Conservation (phyloP, 192 early-diverging fungal species). For the Coemansia sp. region DNA sequence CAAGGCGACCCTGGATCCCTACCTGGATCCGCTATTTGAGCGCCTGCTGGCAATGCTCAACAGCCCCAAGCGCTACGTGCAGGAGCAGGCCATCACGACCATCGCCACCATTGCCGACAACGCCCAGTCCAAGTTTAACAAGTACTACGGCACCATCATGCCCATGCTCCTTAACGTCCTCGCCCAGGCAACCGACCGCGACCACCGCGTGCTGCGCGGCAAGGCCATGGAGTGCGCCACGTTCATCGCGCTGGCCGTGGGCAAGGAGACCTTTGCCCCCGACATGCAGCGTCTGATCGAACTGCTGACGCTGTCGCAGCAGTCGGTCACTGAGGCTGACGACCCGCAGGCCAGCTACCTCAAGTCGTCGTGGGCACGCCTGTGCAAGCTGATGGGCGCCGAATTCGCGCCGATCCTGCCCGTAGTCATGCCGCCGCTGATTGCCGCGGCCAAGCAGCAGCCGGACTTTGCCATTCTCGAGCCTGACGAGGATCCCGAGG, state of each 20-base stretch:
- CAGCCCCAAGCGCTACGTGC: slow-evolving; percentile 84
- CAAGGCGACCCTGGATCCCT: slow-evolving; percentile 78
- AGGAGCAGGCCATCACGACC: slow-evolving; percentile 98
- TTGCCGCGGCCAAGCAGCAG: slow-evolving; percentile 78
- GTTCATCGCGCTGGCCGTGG: slow-evolving; percentile 89
- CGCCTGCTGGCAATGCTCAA: slow-evolving; percentile 78
- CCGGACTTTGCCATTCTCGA: slow-evolving; percentile 91
- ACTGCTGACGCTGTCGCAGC: slow-evolving; percentile 76
- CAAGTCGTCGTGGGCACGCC: slow-evolving; percentile 90
- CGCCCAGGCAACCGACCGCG: slow-evolving; percentile 71
- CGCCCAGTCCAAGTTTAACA: slow-evolving; percentile 82
- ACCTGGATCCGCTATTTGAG: slow-evolving; percentile 85
- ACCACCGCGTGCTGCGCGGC: slow-evolving; percentile 87
- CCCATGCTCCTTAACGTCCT: slow-evolving; percentile 89
- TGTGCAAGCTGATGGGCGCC: slow-evolving; percentile 89
- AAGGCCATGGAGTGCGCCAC: slow-evolving; percentile 98
- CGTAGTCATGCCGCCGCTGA: slow-evolving; percentile 88
- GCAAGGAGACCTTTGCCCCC: slow-evolving; percentile 77
- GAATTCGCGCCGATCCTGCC: slow-evolving; percentile 93
- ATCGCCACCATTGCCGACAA: slow-evolving; percentile 96
- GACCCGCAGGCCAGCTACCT: slow-evolving; percentile 92
- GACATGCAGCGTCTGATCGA: slow-evolving; percentile 76
- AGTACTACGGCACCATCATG: slow-evolving; percentile 95
- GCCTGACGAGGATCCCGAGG: slow-evolving; percentile 74
- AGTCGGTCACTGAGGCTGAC: slow-evolving; percentile 75